Evolutionary conservation across 805 yeast species (phyloP).

Genomic region (Saccharomycopsis sp.): DNA sequence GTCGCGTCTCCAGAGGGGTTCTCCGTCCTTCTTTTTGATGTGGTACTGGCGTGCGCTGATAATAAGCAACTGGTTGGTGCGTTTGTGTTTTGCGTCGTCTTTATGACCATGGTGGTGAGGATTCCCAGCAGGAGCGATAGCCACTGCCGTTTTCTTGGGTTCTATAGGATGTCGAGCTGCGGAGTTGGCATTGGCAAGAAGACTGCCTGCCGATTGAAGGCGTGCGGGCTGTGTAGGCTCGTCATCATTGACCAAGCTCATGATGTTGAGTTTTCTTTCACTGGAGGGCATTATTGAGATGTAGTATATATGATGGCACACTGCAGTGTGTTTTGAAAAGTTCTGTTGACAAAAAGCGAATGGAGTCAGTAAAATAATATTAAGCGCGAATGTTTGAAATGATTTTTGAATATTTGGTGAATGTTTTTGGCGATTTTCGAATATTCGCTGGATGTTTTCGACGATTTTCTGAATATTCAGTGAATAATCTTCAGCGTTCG

Average conservation of each 20-base stretch:
- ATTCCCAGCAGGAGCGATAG: background rate
- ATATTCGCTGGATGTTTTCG: too few species aligned
- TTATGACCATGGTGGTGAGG: background rate
- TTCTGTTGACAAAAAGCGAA: too few species aligned
- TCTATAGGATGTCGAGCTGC: background rate
- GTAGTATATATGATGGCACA: too few species aligned
- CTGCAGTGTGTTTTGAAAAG: too few species aligned
- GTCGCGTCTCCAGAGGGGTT: constrained; percentile 82
- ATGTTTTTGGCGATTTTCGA: too few species aligned
- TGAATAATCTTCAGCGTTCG: too few species aligned
- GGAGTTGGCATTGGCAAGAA: background rate
- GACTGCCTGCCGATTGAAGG: background rate
- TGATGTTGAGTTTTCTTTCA: background rate
- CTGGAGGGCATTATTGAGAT: background rate
- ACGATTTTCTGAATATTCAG: too few species aligned
- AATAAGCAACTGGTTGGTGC: constrained; percentile 17
- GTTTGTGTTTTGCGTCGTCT: constrained; percentile 6
- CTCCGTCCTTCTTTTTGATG: constrained; percentile 85
- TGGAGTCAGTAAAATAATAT: too few species aligned
- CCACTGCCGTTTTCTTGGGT: background rate
- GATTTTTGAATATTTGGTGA: too few species aligned
- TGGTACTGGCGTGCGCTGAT: constrained; percentile 40
- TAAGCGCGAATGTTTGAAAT: too few species aligned
- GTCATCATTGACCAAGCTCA: background rate
- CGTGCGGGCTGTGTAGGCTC: background rate